Evolutionary conservation across 371 early-diverging fungal species (phyloP).

Genomic region (Coemansia sp.): DNA sequence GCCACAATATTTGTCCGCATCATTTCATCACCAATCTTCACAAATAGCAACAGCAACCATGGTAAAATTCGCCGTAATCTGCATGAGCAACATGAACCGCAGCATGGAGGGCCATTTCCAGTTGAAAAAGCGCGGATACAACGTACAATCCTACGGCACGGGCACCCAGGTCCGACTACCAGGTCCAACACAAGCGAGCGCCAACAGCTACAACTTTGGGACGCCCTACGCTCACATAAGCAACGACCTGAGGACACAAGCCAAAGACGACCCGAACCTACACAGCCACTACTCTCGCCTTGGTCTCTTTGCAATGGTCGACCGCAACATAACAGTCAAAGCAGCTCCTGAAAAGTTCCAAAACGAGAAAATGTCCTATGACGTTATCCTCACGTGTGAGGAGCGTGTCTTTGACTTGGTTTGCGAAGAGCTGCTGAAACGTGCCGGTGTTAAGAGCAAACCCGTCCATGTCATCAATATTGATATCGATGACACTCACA

Average conservation of each 20-base stretch:
- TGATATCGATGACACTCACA: conserved; percentile 92
- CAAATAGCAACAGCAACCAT: no score
- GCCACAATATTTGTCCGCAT: no score
- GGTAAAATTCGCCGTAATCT: conserved; percentile 88
- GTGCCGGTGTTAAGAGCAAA: conserved; percentile 64
- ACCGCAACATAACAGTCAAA: conserved; percentile 90
- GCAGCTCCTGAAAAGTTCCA: conserved; percentile 87
- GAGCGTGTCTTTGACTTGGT: conserved; percentile 95
- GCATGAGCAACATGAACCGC: conserved; percentile 96
- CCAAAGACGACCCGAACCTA: no score
- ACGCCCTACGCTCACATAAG: conserved; percentile 90
- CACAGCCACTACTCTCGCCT: conserved; percentile 78
- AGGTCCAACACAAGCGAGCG: conserved; percentile 81
- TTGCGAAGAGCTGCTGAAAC: conserved; percentile 78
- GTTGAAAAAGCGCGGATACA: conserved; percentile 69
- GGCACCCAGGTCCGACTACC: conserved; percentile 89
- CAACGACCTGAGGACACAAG: conserved; percentile 75
- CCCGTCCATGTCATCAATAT: conserved; percentile 95
- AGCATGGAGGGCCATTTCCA: conserved; percentile 96
- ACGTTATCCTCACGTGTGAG: conserved; percentile 96
- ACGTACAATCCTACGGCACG: conserved; percentile 86
- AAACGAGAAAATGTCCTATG: conserved; percentile 73
- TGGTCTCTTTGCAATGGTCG: conserved; percentile 87
- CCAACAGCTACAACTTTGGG: conserved; percentile 93
- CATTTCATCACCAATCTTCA: not conserved